These are phyloP conservation scores for Ustulina deusta DNA, from an alignment of 2,329 filamentous ascomycete species.

Conservation along the genomic window DNA sequence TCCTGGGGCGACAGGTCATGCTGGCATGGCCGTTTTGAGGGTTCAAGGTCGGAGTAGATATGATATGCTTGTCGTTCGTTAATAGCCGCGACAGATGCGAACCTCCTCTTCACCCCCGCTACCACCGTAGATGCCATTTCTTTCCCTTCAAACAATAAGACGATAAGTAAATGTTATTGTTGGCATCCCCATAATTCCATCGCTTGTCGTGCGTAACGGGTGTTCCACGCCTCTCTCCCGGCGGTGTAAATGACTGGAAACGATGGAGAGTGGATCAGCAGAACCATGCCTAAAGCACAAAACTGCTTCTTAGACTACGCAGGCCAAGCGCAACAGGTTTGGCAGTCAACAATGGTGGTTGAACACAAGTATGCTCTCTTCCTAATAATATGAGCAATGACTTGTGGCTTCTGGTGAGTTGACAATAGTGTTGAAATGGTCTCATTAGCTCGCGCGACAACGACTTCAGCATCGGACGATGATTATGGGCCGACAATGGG, in stretches of 20 bases:
- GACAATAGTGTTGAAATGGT: not conserved
- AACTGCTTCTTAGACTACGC: not conserved
- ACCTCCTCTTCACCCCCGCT: conserved; percentile 56
- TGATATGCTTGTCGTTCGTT: conserved; percentile 40
- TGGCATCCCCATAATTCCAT: not conserved
- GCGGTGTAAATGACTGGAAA: not conserved
- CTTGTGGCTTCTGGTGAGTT: not conserved
- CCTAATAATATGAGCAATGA: not conserved
- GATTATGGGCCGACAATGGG: conserved; percentile 7
- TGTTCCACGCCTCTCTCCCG: not conserved
- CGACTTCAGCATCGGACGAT: not conserved
- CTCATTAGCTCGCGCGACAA: not conserved
- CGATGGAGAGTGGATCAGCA: not conserved
- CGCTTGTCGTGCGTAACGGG: not conserved
- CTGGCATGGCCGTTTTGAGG: conserved; percentile 29
- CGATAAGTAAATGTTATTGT: not conserved
- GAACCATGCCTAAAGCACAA: not conserved
- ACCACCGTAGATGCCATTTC: conserved; percentile 49
- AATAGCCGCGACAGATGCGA: conserved; percentile 51
- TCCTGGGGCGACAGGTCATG: conserved; percentile 6
- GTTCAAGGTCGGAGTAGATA: conserved; percentile 19
- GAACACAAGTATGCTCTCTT: not conserved
- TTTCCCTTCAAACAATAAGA: not conserved
- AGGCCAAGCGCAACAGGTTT: not conserved
- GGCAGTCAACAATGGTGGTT: not conserved